A percentile compares a stretch with the other conserved stretches of the same genome.
Conservation (phyloP, 192 early-diverging fungal species). For the Thamnidium elegans region DNA sequence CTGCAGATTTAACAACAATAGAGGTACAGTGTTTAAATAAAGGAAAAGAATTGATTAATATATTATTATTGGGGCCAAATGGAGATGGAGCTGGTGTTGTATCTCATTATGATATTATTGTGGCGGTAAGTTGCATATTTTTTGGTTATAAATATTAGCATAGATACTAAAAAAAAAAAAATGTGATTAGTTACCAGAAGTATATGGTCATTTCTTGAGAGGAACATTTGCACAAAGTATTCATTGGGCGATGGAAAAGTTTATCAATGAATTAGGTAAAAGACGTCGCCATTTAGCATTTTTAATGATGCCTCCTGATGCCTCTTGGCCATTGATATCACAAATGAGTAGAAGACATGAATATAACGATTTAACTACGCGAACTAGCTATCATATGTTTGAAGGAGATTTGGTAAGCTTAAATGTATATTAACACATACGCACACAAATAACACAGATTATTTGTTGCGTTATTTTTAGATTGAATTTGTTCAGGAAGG, state of each 20-base stretch:
- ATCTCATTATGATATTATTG: slow-evolving; percentile 53
- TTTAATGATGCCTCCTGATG: slow-evolving; percentile 64
- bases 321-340: slow-evolving; percentile 77
- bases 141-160: neutral
- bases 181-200: slow-evolving; percentile 46
- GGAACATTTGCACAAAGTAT: slow-evolving; percentile 44
- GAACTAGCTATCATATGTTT: slow-evolving; percentile 48
- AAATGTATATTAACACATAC: neutral
- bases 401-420: slow-evolving; percentile 43
- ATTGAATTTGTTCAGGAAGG: slow-evolving; percentile 59
- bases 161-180: neutral
- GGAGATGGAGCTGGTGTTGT: slow-evolving; percentile 46
- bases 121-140: slow-evolving; percentile 37
- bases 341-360: slow-evolving; percentile 58
- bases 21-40: slow-evolving; percentile 47
- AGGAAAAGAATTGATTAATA: slow-evolving; percentile 49
- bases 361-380: slow-evolving; percentile 44
- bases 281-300: slow-evolving; percentile 47
- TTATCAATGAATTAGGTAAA: slow-evolving; percentile 53
- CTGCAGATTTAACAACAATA: slow-evolving; percentile 35
- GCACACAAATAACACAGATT: no score
- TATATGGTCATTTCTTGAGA: slow-evolving; percentile 49
- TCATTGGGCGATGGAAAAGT: slow-evolving; percentile 60
- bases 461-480: slow-evolving; percentile 38
- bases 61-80: slow-evolving; percentile 42